A percentile compares a stretch with the other conserved stretches of the same genome.
These are phyloP conservation scores for Pleurotus tuber-regium DNA, from an alignment of 768 basidiomycete species.

Conservation along the genomic window DNA sequence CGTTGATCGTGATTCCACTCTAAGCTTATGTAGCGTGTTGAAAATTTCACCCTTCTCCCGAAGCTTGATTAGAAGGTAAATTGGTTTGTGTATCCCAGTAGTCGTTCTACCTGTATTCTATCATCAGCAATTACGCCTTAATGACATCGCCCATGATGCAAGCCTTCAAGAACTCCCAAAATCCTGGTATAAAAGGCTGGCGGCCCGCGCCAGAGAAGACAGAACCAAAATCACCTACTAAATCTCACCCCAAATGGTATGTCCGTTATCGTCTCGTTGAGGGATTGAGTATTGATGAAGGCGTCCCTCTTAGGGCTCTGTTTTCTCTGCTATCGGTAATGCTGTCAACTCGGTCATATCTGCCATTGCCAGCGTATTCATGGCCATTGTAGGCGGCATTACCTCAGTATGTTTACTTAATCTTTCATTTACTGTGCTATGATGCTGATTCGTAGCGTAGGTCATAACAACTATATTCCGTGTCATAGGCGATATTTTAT, in stretches of 20 bases:
- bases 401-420: constrained; percentile 28
- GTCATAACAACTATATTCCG: constrained; percentile 64
- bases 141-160: background rate
- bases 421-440: background rate
- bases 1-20: constrained; percentile 46
- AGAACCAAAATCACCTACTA: background rate
- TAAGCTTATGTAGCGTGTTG: constrained; percentile 10
- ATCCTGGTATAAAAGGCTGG: background rate
- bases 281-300: background rate
- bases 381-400: constrained; percentile 38
- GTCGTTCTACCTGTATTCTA: background rate
- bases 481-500: constrained; percentile 52
- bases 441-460: constrained; percentile 28
- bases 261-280: background rate
- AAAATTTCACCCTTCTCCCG: no score
- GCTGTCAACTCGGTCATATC: constrained; percentile 38
- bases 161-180: background rate
- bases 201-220: background rate
- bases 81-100: no score
- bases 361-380: constrained; percentile 37
- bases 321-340: constrained; percentile 41
- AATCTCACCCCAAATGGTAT: background rate
- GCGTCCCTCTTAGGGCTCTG: constrained; percentile 30
- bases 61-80: no score
- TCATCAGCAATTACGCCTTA: background rate